phyloP scores from a whole-genome alignment of 345 rosid genomes.

The Sonneratia caseolaris region DNA sequence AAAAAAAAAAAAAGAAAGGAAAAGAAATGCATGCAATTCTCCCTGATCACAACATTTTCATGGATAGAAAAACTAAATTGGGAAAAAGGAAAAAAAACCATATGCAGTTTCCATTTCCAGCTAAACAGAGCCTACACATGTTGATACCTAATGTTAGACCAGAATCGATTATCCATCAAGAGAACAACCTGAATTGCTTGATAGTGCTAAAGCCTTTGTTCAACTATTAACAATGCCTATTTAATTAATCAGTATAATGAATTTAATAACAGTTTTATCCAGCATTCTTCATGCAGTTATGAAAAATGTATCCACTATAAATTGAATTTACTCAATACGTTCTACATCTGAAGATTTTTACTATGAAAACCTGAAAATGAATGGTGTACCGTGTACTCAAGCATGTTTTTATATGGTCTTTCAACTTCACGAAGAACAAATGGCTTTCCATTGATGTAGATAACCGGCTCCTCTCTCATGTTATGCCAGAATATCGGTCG shows the following conservation, averaged over 20 bases:
- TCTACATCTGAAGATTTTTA: neutral
- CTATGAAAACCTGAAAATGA: neutral
- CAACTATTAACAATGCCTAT: neutral
- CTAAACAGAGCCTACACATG: neutral
- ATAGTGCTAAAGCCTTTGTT: neutral
- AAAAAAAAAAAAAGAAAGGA: too few species aligned
- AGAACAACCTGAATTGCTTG: neutral
- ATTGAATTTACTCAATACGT: neutral
- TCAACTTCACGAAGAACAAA: slow-evolving; percentile 98
- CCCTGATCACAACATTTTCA: too few species aligned
- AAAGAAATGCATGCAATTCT: too few species aligned
- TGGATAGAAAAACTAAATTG: too few species aligned
- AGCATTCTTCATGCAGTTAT: neutral
- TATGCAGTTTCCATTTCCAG: neutral
- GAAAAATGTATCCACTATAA: neutral
- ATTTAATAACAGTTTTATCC: neutral
- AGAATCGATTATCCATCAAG: neutral
- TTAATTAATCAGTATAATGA: neutral
- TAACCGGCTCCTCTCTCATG: slow-evolving; percentile 98
- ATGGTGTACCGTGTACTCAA: slow-evolving; percentile 71
- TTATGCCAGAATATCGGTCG: slow-evolving; percentile 91
- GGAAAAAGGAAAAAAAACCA: too few species aligned
- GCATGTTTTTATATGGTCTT: slow-evolving; percentile 93
- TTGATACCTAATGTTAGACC: neutral
- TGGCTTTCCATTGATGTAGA: slow-evolving; percentile 93